A percentile compares a stretch with the other conserved stretches of the same genome.
Conservation (phyloP, 208 protist species). For the Acanthamoeba rhysodes region DNA sequence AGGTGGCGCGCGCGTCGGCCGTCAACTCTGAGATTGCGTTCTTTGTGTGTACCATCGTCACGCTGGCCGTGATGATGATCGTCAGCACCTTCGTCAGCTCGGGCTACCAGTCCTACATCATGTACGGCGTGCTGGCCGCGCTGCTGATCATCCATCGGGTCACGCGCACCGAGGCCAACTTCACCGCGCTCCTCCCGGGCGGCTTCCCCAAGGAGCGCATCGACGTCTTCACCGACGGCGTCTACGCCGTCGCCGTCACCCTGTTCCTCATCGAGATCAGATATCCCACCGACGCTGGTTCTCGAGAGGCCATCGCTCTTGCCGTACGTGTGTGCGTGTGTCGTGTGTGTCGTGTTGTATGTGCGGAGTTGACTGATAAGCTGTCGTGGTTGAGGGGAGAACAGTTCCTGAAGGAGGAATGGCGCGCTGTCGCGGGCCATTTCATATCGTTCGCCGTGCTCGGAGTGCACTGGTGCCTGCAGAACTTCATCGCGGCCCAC, state of each 20-base stretch:
- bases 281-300: neutral
- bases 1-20: neutral
- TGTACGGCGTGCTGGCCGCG: neutral
- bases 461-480: neutral
- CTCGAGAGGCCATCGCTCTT: neutral
- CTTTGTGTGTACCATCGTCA: neutral
- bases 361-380: neutral
- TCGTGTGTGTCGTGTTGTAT: neutral
- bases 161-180: neutral
- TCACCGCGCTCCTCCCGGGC: neutral
- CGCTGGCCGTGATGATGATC: neutral
- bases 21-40: neutral
- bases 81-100: neutral
- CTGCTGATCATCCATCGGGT: neutral
- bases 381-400: neutral
- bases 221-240: conserved; percentile 55
- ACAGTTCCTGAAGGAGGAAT: conserved; percentile 41
- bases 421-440: neutral
- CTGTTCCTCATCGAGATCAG: conserved; percentile 32
- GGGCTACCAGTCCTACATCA: neutral
- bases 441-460: conserved; percentile 10
- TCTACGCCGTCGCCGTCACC: conserved; percentile 55
- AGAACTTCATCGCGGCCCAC: neutral
- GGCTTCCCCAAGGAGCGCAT: conserved; percentile 9
- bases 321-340: neutral